A percentile compares a stretch with the other conserved stretches of the same genome.
Evolutionary conservation across 805 yeast species (phyloP).

Genomic region (Cyberlindnera euphorbiiphila): DNA sequence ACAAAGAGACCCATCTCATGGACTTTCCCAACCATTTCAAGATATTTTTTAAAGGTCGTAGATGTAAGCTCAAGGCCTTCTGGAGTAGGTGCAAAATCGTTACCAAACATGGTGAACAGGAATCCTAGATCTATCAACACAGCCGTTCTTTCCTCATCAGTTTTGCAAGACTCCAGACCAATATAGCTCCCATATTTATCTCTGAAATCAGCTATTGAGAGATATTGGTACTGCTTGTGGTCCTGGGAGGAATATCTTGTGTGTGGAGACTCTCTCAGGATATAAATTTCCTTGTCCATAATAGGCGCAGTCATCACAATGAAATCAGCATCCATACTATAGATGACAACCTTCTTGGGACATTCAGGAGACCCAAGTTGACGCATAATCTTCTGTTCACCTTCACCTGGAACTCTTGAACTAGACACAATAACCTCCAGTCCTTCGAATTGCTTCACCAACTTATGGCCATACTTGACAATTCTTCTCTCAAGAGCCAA

Average conservation of each 20-base stretch:
- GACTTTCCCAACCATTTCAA: slow-evolving; percentile 2
- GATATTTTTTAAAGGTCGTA: slow-evolving; percentile 33
- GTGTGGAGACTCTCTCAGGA: slow-evolving; percentile 62
- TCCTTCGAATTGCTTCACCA: neutral
- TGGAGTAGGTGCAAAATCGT: slow-evolving; percentile 90
- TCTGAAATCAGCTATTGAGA: too few relatives aligned
- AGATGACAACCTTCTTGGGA: slow-evolving; percentile 71
- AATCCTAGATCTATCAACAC: slow-evolving; percentile 79
- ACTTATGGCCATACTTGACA: slow-evolving; percentile 65
- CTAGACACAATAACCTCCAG: slow-evolving; percentile 73
- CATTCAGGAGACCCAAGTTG: slow-evolving; percentile 59
- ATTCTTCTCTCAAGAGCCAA: slow-evolving; percentile 72
- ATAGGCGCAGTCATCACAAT: slow-evolving; percentile 83
- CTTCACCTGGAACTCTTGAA: slow-evolving; percentile 94
- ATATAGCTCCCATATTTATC: too few relatives aligned
- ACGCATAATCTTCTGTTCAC: slow-evolving; percentile 94
- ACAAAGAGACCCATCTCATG: slow-evolving; percentile 61
- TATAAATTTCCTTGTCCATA: slow-evolving; percentile 80
- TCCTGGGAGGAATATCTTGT: slow-evolving; percentile 58
- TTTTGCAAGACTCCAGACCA: too few relatives aligned
- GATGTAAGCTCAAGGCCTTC: slow-evolving; percentile 71
- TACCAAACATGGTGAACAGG: slow-evolving; percentile 87
- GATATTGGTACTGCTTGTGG: slow-evolving; percentile 59
- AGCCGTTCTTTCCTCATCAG: slow-evolving; percentile 34
- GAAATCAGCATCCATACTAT: slow-evolving; percentile 92